Evolutionary conservation across 805 yeast genomes (phyloP), one percentile per base, ranked within the genome.

Genomic region (Pichia scutulata): DNA sequence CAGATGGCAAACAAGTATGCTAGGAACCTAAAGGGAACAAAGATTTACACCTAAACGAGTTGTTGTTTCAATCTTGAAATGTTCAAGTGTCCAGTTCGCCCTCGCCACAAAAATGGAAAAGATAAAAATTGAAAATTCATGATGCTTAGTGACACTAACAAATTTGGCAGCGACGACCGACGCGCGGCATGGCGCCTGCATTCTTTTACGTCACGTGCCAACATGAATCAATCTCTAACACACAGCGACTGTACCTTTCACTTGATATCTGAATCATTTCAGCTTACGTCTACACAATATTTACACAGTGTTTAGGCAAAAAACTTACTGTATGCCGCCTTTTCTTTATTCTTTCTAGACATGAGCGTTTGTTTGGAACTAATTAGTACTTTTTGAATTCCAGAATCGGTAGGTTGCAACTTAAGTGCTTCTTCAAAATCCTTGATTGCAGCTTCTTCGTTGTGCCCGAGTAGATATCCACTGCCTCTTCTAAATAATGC

Each of bases 401-500:
- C 95, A 2, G 77, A 78, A 61, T 90, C 97, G 22, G 71, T 70
- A 33, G 93, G 95, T 33, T 83, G 77, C 39, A 77, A 66, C 50
- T 72, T 68, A 24, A 79, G 67, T 0, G 97, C 97, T 53, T 73
- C 71, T 56, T 81, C 78, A 51, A 89, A 75, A 53, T 83, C 84
- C 13, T 65, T 68, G 46, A 84, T 70, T 0, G 96, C 95, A 51
- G 72, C 76, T 28, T 84, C 92, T 48, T 81, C 83, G 61, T 86
- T 82, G 61, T 84, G 84, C 22, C 74, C 70, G 9, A 76, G 67
- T 52, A 79, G 67, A 60, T 81, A 76, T 1, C 93, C 96, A 61
- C 77, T 70, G 37, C 95, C 97, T 66, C 92, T 82, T 65, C 98
- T 82, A 72, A 82, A 90, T 42, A 79, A 70, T 0, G 97, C 97